These are phyloP conservation scores for Pleurotus sapidus DNA, from an alignment of 768 basidiomycete genomes.

Conservation along the genomic window DNA sequence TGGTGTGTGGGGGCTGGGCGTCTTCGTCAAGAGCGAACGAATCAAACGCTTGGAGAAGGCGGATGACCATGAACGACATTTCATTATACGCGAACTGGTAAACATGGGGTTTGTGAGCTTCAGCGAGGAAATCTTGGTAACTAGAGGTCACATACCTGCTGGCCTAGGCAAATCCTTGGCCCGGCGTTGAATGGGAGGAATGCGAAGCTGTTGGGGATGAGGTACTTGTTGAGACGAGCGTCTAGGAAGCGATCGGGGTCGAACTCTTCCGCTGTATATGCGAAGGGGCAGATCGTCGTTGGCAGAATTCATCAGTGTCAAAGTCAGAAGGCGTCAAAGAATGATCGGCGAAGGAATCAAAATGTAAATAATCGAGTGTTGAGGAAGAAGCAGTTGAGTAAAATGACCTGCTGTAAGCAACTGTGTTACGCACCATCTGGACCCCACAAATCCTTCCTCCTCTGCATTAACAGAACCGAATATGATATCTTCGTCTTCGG, in stretches of 20 bases:
- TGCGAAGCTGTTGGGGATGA: slow-evolving; percentile 46
- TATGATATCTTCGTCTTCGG: slow-evolving; percentile 27
- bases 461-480: slow-evolving; percentile 31
- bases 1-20: slow-evolving; percentile 28
- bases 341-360: neutral
- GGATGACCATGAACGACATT: slow-evolving; percentile 43
- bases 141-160: slow-evolving; percentile 27
- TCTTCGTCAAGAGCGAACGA: slow-evolving; percentile 33
- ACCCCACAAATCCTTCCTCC: slow-evolving; percentile 44
- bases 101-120: neutral
- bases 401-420: no score
- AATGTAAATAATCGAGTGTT: neutral
- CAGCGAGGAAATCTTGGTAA: no score
- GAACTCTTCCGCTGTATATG: slow-evolving; percentile 38
- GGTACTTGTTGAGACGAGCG: slow-evolving; percentile 44
- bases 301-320: neutral
- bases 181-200: slow-evolving; percentile 44
- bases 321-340: neutral
- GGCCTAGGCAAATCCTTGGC: slow-evolving; percentile 41
- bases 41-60: slow-evolving; percentile 42
- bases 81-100: slow-evolving; percentile 51
- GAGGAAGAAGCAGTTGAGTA: no score
- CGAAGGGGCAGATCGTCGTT: no score
- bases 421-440: slow-evolving; percentile 30
- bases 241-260: slow-evolving; percentile 55